Evolutionary conservation across 2,329 filamentous ascomycete species (phyloP).

Genomic region (Tolypocladium sp.): DNA sequence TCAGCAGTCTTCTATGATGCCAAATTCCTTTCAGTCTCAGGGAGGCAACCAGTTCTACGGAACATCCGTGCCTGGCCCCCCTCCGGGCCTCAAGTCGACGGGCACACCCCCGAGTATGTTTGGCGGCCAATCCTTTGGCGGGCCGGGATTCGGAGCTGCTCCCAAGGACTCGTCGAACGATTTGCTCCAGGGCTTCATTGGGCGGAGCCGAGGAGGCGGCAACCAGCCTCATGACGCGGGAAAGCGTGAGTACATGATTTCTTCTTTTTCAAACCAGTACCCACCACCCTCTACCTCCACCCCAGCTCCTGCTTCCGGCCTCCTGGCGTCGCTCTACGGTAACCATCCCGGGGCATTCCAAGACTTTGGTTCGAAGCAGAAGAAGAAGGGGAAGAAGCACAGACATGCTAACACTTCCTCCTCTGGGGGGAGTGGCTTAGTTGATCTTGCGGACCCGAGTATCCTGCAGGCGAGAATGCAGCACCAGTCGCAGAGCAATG

Average conservation of each 20-base stretch:
- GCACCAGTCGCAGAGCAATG: conserved; percentile 73
- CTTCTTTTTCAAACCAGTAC: conserved; percentile 84
- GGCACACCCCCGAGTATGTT: conserved; percentile 94
- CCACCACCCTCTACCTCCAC: conserved; percentile 72
- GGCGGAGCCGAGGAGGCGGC: conserved; percentile 57
- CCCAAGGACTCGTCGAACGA: conserved; percentile 60
- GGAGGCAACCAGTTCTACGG: conserved; percentile 67
- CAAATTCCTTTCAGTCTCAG: conserved; percentile 50
- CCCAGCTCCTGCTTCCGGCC: conserved; percentile 81
- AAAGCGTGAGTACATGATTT: conserved; percentile 98
- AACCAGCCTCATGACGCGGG: conserved; percentile 71
- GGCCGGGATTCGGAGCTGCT: conserved; percentile 54
- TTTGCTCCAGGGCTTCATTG: conserved; percentile 73
- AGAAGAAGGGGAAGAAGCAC: conserved; percentile 99
- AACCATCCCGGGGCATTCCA: conserved; percentile 77
- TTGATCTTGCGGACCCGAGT: conserved; percentile 99
- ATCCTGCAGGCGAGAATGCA: conserved; percentile 98
- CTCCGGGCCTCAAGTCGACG: conserved; percentile 89
- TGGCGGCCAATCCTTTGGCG: conserved; percentile 71
- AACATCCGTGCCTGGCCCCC: conserved; percentile 81
- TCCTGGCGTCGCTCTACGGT: conserved; percentile 87
- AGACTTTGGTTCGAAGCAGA: conserved; percentile 92
- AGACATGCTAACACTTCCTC: conserved; percentile 99
- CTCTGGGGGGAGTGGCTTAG: conserved; percentile 97
- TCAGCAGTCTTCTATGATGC: conserved; percentile 84